phyloP scores from a whole-genome alignment of 257 asterid genomes.

The Paraleonurus japonicus region DNA sequence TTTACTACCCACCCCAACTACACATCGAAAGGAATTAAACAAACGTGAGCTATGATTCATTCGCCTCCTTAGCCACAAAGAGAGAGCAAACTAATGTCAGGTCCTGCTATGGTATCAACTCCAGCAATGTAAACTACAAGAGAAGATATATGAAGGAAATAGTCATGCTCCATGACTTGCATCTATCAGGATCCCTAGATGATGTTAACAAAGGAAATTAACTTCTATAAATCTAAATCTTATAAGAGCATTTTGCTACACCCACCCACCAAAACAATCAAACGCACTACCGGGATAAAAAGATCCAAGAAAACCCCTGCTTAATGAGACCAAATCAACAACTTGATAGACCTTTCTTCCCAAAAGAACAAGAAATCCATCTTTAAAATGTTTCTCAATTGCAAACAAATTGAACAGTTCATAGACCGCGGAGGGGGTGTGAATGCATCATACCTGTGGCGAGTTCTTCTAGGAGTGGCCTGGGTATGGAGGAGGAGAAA shows the following conservation, averaged over 20 bases:
- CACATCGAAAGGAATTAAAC: neutral
- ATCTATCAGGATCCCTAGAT: neutral
- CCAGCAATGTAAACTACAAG: neutral
- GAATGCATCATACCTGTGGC: constrained; percentile 60
- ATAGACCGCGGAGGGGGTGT: neutral
- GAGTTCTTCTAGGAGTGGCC: constrained; percentile 90
- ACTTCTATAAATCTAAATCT: neutral
- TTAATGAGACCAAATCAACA: constrained; percentile 18
- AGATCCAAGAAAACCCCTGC: constrained; percentile 14
- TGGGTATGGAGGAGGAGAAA: constrained; percentile 88
- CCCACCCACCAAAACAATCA: neutral
- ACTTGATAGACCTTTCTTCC: constrained; percentile 5
- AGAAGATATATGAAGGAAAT: neutral
- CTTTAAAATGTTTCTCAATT: neutral
- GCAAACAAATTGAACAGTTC: constrained; percentile 10
- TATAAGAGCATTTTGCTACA: neutral
- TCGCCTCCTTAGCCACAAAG: neutral
- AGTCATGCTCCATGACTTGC: neutral
- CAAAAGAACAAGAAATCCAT: neutral
- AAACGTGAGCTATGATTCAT: neutral
- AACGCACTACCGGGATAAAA: neutral
- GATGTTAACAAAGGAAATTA: neutral
- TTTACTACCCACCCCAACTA: neutral
- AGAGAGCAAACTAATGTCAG: neutral
- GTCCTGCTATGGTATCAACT: neutral